Evolutionary conservation across 2,329 filamentous ascomycete species (phyloP).

Genomic region (Hypocreales sp.): DNA sequence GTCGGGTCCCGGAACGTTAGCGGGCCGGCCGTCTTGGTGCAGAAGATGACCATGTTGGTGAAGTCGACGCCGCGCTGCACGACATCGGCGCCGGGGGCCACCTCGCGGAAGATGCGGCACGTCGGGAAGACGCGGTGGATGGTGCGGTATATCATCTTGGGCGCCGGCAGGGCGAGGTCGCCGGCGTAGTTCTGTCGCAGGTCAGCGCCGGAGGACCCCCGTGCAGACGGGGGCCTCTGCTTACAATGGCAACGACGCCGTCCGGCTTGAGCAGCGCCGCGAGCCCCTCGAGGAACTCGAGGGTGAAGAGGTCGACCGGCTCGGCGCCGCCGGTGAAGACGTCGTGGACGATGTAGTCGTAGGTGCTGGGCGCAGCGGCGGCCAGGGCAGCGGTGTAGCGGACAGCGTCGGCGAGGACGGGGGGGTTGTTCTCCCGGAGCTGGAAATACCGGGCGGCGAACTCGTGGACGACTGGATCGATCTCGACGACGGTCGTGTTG

Average conservation of each 20-base stretch:
- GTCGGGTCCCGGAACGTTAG: slow-evolving; percentile 53
- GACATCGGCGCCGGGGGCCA: slow-evolving; percentile 31
- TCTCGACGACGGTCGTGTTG: slow-evolving; percentile 85
- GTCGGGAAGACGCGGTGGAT: slow-evolving; percentile 72
- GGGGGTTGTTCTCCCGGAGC: slow-evolving; percentile 60
- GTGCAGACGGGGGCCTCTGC: too few species aligned
- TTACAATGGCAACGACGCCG: slow-evolving; percentile 76
- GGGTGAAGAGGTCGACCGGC: slow-evolving; percentile 74
- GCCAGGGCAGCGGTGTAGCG: slow-evolving; percentile 40
- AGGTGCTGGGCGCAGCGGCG: slow-evolving; percentile 31
- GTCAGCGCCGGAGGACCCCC: too few species aligned
- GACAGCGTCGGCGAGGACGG: slow-evolving; percentile 72
- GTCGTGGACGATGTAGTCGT: slow-evolving; percentile 91
- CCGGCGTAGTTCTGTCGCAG: slow-evolving; percentile 97
- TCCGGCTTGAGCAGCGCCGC: slow-evolving; percentile 55
- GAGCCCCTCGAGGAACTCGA: slow-evolving; percentile 64
- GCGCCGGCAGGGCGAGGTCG: slow-evolving; percentile 62
- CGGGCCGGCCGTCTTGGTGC: slow-evolving; percentile 43
- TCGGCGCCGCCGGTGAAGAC: slow-evolving; percentile 96
- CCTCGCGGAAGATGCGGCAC: slow-evolving; percentile 83
- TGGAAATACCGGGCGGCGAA: slow-evolving; percentile 75
- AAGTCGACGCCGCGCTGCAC: slow-evolving; percentile 50
- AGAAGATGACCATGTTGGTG: slow-evolving; percentile 94
- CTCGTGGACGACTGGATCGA: slow-evolving; percentile 77
- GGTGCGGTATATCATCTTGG: slow-evolving; percentile 66